phyloP scores from a whole-genome alignment of 208 protist species.

The Strigomonas oncopelti region DNA sequence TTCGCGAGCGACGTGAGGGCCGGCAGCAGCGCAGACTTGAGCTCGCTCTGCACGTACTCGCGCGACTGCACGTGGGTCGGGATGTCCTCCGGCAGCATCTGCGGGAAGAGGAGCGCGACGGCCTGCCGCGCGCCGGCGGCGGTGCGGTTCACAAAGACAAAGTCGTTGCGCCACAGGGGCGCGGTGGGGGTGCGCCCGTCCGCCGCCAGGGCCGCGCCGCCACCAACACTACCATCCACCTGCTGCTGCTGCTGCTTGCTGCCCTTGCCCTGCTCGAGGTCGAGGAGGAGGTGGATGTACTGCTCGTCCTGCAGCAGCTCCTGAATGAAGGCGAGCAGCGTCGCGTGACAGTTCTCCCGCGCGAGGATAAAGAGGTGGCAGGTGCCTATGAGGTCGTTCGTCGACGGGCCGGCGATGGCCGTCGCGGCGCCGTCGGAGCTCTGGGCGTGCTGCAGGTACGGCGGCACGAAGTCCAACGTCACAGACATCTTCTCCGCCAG shows the following conservation, averaged over 20 bases:
- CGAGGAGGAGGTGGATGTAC: conserved; percentile 24
- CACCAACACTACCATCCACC: conserved; percentile 9
- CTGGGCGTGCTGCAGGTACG: conserved; percentile 16
- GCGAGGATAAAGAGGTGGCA: conserved; percentile 74
- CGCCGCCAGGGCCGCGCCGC: background rate
- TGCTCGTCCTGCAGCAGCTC: conserved; percentile 42
- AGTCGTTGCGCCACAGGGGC: conserved; percentile 20
- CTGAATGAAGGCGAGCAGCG: conserved; percentile 43
- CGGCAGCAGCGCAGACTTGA: conserved; percentile 79
- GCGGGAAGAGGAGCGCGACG: conserved; percentile 69
- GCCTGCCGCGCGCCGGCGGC: conserved; percentile 36
- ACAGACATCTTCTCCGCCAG: conserved; percentile 57
- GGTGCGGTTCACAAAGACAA: conserved; percentile 25
- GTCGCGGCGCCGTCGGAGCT: conserved; percentile 2
- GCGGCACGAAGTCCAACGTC: conserved; percentile 34
- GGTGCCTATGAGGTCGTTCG: conserved; percentile 55
- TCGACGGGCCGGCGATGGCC: conserved; percentile 17
- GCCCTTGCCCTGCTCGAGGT: conserved; percentile 1
- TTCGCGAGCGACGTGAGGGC: conserved; percentile 80
- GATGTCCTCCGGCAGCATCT: conserved; percentile 74
- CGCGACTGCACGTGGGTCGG: conserved; percentile 47
- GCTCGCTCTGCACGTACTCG: conserved; percentile 79
- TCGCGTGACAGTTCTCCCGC: conserved; percentile 60
- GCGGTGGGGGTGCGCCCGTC: background rate
- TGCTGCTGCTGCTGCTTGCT: conserved; percentile 19